Conservation (phyloP, 2,329 filamentous ascomycete genomes). For the Nemania abortiva region DNA sequence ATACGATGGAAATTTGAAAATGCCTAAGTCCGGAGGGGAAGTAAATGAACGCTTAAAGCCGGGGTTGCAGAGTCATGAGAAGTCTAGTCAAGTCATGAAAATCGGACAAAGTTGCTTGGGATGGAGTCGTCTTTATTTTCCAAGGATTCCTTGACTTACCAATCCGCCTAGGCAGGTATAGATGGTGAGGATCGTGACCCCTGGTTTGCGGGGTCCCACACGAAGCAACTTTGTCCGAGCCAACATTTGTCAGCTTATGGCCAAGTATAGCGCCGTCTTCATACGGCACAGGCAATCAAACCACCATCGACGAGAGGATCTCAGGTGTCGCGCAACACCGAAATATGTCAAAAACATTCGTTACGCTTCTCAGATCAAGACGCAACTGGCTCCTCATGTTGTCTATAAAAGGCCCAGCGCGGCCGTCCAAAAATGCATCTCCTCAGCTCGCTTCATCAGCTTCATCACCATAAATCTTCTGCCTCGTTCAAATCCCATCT, state of each 20-base stretch:
- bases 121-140: slow-evolving; percentile 34
- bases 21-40: not conserved
- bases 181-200: slow-evolving; percentile 5
- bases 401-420: slow-evolving; percentile 23
- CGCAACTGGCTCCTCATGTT: not conserved
- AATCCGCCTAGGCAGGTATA: not conserved
- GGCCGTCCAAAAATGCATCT: not conserved
- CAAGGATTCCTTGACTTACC: not conserved
- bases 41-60: slow-evolving; percentile 19
- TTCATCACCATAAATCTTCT: not conserved
- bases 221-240: slow-evolving; percentile 41
- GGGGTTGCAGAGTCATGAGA: not conserved
- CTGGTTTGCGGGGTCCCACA: slow-evolving; percentile 26
- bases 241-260: slow-evolving; percentile 29
- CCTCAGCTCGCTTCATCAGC: slow-evolving; percentile 6
- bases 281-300: not conserved
- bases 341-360: not conserved
- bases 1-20: slow-evolving; percentile 7
- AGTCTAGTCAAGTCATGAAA: not conserved
- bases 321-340: not conserved
- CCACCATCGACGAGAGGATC: not conserved
- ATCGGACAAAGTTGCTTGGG: slow-evolving; percentile 37
- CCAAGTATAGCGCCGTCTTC: not conserved
- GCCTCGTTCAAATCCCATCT: not conserved
- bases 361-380: not conserved